These are phyloP conservation scores for Barnettozyma californica DNA, from an alignment of 805 yeast species.

Conservation along the genomic window DNA sequence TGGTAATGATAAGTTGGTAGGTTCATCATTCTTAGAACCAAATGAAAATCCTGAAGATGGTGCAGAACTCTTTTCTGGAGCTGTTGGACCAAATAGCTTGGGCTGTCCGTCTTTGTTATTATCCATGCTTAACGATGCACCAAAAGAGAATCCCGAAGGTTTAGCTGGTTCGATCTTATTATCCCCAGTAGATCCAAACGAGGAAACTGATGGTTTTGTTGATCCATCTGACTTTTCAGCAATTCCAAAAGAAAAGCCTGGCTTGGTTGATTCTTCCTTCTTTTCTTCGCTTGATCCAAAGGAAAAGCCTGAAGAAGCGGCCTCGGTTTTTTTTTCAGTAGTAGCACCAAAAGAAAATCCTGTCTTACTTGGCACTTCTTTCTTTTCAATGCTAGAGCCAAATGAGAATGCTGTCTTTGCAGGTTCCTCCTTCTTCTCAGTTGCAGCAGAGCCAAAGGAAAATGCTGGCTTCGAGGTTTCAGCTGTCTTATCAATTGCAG, in stretches of 20 bases:
- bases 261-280: conserved; percentile 11
- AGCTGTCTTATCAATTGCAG: conserved; percentile 1
- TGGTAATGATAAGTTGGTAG: neutral
- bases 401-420: conserved; percentile 5
- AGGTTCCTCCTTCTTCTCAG: neutral
- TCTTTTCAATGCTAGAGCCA: conserved; percentile 8
- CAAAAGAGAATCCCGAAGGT: conserved; percentile 11
- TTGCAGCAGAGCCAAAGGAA: neutral
- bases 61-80: neutral
- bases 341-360: conserved; percentile 10
- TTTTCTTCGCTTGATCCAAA: conserved; percentile 8
- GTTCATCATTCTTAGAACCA: conserved; percentile 1
- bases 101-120: conserved; percentile 9
- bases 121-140: conserved; percentile 4
- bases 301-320: neutral
- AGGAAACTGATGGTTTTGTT: neutral
- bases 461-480: conserved; percentile 8
- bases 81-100: neutral
- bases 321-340: neutral
- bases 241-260: conserved; percentile 10
- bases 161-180: neutral
- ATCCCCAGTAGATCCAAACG: conserved; percentile 5
- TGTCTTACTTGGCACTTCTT: conserved; percentile 8
- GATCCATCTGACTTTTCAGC: neutral
- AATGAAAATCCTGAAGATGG: conserved; percentile 4